phyloP scores from a whole-genome alignment of 2,329 filamentous ascomycete genomes.

The Scedosporium boydii region DNA sequence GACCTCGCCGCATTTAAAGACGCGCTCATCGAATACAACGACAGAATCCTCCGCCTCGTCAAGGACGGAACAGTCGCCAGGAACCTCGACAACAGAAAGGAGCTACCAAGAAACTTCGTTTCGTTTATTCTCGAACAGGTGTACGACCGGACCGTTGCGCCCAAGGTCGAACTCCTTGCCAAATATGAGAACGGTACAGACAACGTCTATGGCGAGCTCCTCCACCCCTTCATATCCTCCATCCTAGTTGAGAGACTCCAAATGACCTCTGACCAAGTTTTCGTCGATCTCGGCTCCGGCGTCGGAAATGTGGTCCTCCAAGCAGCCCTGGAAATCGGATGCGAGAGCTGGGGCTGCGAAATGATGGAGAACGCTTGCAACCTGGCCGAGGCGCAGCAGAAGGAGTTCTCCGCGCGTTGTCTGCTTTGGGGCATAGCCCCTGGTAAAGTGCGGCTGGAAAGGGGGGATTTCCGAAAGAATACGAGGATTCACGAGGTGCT shows the following conservation, averaged over 20 bases:
- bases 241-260: constrained; percentile 69
- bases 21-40: constrained; percentile 71
- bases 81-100: constrained; percentile 60
- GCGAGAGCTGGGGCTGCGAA: constrained; percentile 92
- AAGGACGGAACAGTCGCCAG: constrained; percentile 61
- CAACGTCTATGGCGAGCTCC: constrained; percentile 89
- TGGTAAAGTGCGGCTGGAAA: constrained; percentile 69
- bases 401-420: constrained; percentile 77
- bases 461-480: constrained; percentile 76
- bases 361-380: constrained; percentile 87
- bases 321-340: constrained; percentile 85
- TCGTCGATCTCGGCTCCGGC: constrained; percentile 90
- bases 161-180: constrained; percentile 71
- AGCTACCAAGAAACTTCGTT: constrained; percentile 62
- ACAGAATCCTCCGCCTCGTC: constrained; percentile 53
- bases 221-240: constrained; percentile 72
- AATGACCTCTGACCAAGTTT: constrained; percentile 75
- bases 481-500: constrained; percentile 61
- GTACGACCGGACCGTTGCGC: constrained; percentile 87
- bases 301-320: constrained; percentile 95
- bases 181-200: constrained; percentile 86
- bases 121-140: constrained; percentile 78
- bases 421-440: constrained; percentile 79
- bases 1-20: constrained; percentile 59
- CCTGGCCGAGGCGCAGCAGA: constrained; percentile 68